phyloP scores from a whole-genome alignment of 768 basidiomycete species.

The Lentinula guzmanii region DNA sequence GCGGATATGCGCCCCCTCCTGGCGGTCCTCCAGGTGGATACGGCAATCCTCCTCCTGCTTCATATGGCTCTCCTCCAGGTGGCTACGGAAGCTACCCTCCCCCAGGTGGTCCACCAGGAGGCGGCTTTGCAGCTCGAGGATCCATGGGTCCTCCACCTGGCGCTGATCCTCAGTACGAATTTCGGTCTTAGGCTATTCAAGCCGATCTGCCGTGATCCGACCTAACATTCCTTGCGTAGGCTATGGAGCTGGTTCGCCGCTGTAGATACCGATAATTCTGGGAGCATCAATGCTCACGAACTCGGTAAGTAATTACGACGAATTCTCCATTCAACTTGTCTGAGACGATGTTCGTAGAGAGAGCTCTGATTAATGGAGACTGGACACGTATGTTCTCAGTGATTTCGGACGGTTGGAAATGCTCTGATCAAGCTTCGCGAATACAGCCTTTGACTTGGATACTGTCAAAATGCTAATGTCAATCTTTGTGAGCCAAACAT shows the following conservation, averaged over 20 bases:
- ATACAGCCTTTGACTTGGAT: conserved; percentile 73
- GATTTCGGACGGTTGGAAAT: neutral
- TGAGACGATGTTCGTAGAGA: conserved; percentile 23
- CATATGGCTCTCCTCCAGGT: conserved; percentile 18
- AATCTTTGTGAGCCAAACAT: conserved; percentile 54
- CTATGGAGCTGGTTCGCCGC: conserved; percentile 68
- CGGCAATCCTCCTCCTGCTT: conserved; percentile 8
- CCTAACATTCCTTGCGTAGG: conserved; percentile 26
- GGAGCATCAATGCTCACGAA: conserved; percentile 57
- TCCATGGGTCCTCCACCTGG: conserved; percentile 49
- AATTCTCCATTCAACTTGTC: neutral
- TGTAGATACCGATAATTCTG: conserved; percentile 68
- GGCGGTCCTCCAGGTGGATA: conserved; percentile 13
- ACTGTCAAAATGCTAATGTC: conserved; percentile 83
- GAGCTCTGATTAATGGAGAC: conserved; percentile 53
- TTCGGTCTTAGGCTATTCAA: neutral
- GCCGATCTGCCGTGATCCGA: neutral
- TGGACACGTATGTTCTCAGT: conserved; percentile 59
- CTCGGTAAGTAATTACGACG: conserved; percentile 44
- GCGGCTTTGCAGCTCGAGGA: conserved; percentile 21
- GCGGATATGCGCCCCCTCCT: conserved; percentile 15
- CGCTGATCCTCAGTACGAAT: conserved; percentile 68
- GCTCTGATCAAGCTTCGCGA: neutral
- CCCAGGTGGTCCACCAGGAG: conserved; percentile 18
- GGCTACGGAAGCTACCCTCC: conserved; percentile 20